Percentiles rank a stretch among this genome's conserved stretches.
These are phyloP conservation scores for Ambrosiella beaveri DNA, from an alignment of 2,329 filamentous ascomycete genomes.

Conservation along the genomic window DNA sequence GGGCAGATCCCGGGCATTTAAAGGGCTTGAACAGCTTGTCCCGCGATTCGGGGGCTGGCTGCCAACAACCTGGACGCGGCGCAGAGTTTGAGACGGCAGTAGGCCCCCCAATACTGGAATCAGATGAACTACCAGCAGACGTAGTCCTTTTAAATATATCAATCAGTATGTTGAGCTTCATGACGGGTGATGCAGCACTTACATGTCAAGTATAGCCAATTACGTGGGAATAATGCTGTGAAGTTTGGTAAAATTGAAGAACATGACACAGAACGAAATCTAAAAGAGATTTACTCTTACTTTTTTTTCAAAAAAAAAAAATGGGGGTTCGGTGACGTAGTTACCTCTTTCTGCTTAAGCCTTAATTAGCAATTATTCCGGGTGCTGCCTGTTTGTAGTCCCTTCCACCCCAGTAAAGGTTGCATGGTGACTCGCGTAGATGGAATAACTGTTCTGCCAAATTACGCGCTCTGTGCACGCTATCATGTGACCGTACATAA, in stretches of 20 bases:
- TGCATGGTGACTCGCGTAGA: neutral
- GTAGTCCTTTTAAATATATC: too few species aligned
- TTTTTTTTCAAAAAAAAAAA: too few species aligned
- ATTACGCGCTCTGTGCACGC: neutral
- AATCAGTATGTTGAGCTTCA: conserved; percentile 2
- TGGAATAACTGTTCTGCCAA: neutral
- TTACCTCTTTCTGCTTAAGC: neutral
- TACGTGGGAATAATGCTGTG: too few species aligned
- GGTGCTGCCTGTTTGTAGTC: neutral
- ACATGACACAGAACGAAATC: neutral
- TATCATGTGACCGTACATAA: neutral
- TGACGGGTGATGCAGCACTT: neutral
- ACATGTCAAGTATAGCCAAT: too few species aligned
- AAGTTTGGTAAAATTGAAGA: neutral
- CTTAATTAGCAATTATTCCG: neutral
- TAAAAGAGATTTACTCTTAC: too few species aligned
- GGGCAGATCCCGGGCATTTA: conserved; percentile 74
- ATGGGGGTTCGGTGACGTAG: neutral
- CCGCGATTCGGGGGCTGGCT: conserved; percentile 8
- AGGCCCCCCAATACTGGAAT: conserved; percentile 1
- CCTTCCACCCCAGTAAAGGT: neutral
- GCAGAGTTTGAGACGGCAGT: conserved; percentile 8
- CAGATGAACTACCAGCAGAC: neutral
- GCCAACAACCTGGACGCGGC: conserved; percentile 9
- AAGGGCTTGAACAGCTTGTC: conserved; percentile 57